These are phyloP conservation scores for Pyrenula massariospora DNA, from an alignment of 495 filamentous ascomycete species.

Conservation along the genomic window DNA sequence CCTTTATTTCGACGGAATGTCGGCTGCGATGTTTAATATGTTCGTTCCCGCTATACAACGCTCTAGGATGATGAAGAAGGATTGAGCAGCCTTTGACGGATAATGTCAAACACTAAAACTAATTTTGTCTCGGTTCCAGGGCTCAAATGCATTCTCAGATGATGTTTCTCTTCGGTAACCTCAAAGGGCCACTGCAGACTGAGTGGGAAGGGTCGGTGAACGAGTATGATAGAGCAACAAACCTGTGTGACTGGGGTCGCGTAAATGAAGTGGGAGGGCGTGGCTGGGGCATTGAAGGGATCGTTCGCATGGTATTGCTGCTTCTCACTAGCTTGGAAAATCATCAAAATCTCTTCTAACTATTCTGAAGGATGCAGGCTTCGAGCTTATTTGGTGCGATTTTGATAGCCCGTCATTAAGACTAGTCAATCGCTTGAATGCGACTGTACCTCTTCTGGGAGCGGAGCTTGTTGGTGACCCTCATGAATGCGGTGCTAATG, in stretches of 20 bases:
- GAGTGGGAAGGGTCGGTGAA: slow-evolving; percentile 15
- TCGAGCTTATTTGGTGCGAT: slow-evolving; percentile 33
- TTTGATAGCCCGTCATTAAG: slow-evolving; percentile 20
- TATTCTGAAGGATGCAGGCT: slow-evolving; percentile 22
- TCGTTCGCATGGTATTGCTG: slow-evolving; percentile 21
- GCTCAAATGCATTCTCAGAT: slow-evolving; percentile 27
- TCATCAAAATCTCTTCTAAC: background rate
- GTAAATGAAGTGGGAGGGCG: slow-evolving; percentile 9
- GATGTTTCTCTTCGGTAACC: slow-evolving; percentile 27
- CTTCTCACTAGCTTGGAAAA: background rate
- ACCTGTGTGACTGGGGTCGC: slow-evolving; percentile 23
- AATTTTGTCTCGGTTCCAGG: slow-evolving; percentile 16
- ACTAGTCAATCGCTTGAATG: slow-evolving; percentile 23
- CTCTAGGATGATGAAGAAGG: too few relatives aligned
- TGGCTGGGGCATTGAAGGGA: slow-evolving; percentile 28
- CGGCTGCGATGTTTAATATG: slow-evolving; percentile 11
- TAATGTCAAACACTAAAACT: too few relatives aligned
- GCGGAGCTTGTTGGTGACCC: background rate
- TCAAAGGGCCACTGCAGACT: slow-evolving; percentile 5
- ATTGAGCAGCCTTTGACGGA: too few relatives aligned
- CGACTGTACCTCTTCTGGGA: slow-evolving; percentile 16
- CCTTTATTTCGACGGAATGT: slow-evolving; percentile 33
- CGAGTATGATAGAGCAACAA: slow-evolving; percentile 26
- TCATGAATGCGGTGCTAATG: background rate
- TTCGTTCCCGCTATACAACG: too few relatives aligned